Conservation (phyloP, 2,329 filamentous ascomycete species). For the Arthrobotrys sinensis region DNA sequence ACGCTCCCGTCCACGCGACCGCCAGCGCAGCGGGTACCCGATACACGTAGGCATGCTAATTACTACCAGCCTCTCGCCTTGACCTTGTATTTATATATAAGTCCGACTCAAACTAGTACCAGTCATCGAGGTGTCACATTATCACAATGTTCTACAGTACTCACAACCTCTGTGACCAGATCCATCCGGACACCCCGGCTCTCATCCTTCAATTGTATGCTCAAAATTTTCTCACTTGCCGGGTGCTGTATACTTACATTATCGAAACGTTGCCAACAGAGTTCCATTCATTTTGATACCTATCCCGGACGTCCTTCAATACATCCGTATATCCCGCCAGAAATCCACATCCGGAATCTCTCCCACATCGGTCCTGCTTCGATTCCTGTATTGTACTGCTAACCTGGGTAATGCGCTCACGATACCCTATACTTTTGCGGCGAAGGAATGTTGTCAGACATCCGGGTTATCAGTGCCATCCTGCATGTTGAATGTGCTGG, state of each 20-base stretch:
- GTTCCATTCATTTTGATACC: slow-evolving; percentile 48
- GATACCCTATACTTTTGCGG: slow-evolving; percentile 56
- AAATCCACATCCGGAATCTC: slow-evolving; percentile 51
- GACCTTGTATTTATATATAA: neutral
- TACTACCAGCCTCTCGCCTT: neutral
- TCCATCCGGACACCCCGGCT: slow-evolving; percentile 30
- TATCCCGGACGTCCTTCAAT: slow-evolving; percentile 54
- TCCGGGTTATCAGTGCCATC: slow-evolving; percentile 16
- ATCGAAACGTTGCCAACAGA: neutral
- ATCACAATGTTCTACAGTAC: slow-evolving; percentile 52
- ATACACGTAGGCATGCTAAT: slow-evolving; percentile 2
- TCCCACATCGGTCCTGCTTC: slow-evolving; percentile 42
- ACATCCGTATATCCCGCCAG: slow-evolving; percentile 28
- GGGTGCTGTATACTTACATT: slow-evolving; percentile 18
- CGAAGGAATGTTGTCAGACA: slow-evolving; percentile 46
- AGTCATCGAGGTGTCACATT: too few relatives aligned
- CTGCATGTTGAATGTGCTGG: slow-evolving; percentile 39
- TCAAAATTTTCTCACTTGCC: neutral
- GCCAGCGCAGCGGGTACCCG: slow-evolving; percentile 10
- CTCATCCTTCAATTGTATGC: slow-evolving; percentile 50
- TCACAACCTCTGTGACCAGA: slow-evolving; percentile 56
- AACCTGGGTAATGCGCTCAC: slow-evolving; percentile 55
- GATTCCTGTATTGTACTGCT: slow-evolving; percentile 50
- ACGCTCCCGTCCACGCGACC: slow-evolving; percentile 19
- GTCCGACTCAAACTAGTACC: neutral